Evolutionary conservation across 2,329 filamentous ascomycete genomes (phyloP).

Genomic region (Aspergillus arachidicola): DNA sequence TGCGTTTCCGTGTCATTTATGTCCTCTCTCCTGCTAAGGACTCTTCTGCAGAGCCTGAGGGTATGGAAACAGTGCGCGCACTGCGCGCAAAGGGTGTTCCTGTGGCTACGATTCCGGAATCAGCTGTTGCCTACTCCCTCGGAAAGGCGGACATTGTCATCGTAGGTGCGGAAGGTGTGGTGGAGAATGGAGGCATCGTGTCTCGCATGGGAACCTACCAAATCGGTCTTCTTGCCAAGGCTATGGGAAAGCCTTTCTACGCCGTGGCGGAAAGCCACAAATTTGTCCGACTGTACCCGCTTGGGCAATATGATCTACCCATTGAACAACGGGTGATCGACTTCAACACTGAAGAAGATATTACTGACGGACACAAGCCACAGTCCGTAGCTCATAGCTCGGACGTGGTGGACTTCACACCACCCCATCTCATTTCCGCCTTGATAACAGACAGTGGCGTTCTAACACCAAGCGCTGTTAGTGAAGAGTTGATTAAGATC

Average conservation of each 20-base stretch:
- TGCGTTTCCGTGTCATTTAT: slow-evolving; percentile 83
- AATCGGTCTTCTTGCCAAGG: slow-evolving; percentile 78
- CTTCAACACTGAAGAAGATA: slow-evolving; percentile 63
- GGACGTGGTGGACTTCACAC: slow-evolving; percentile 53
- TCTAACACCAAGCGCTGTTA: slow-evolving; percentile 65
- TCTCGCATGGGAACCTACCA: slow-evolving; percentile 85
- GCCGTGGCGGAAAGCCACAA: slow-evolving; percentile 96
- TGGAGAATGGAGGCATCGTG: slow-evolving; percentile 91
- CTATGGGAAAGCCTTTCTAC: slow-evolving; percentile 76
- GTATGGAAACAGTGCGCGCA: slow-evolving; percentile 68
- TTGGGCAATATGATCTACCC: slow-evolving; percentile 78
- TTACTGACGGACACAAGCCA: slow-evolving; percentile 51
- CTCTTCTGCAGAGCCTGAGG: slow-evolving; percentile 57
- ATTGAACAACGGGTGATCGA: slow-evolving; percentile 77
- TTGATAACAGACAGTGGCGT: slow-evolving; percentile 68
- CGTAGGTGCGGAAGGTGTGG: slow-evolving; percentile 77
- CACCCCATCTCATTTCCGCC: slow-evolving; percentile 64
- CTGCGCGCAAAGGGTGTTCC: slow-evolving; percentile 75
- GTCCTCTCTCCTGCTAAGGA: slow-evolving; percentile 52
- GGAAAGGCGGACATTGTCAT: slow-evolving; percentile 70
- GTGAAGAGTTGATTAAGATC: slow-evolving; percentile 69
- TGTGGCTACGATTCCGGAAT: slow-evolving; percentile 77
- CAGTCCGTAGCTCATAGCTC: slow-evolving; percentile 32
- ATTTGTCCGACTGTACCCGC: slow-evolving; percentile 83
- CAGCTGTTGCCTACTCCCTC: slow-evolving; percentile 78